Base-by-base conservation (phyloP, 2,329 filamentous ascomycete genomes). In the Ophiosphaerella korrae region DNA sequence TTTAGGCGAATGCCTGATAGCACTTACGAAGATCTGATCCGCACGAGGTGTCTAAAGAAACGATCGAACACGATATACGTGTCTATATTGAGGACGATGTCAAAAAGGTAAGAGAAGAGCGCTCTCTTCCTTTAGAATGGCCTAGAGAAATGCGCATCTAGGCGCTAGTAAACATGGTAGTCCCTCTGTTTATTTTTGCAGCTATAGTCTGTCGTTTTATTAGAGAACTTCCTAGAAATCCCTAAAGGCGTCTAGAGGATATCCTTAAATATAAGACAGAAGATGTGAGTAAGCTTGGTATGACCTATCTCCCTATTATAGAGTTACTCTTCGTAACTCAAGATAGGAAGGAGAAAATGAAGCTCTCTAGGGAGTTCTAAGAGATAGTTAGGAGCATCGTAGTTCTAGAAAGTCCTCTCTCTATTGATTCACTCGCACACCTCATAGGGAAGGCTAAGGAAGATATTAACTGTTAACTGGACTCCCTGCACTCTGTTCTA, bases 161-260 rank as follows among this genome's bases (percentile, higher is more conserved):
- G n/a, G n/a, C n/a, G n/a, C 49, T 72, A 9, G 54, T 63, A 24
- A 21, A 57, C 2, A 63, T 58, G 37, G 43, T 67, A 6, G 41
- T 59, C 21, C 64, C 65, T 3, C 49, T 72, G 14, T 72, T 73
- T 38, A 72, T 72, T 31, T 67, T 58, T 33, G 63, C 70, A 11
- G 53, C 53, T 23, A 59, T 50, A 0, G 42, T 32, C 1, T 59
- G 48, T 36, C 58, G 58, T 9, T 61, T 45, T 24, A 39, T 61
- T 29, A 40, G 37, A 7, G 42, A 50, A 11, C 7, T 4, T 14
- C 9, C 21, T 1, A 11, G 26, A 11, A 47, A 55, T 24, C 53
- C 57, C 24, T 8, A 8, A 5, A 5, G n/a, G n/a, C n/a, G n/a
- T n/a, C n/a, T n/a, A n/a, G n/a, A n/a, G n/a, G n/a, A n/a, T n/a